Evolutionary conservation across 2,329 filamentous ascomycete genomes (phyloP), one percentile per base, ranked within the genome.

Genomic region (Aspergillus tamarii): DNA sequence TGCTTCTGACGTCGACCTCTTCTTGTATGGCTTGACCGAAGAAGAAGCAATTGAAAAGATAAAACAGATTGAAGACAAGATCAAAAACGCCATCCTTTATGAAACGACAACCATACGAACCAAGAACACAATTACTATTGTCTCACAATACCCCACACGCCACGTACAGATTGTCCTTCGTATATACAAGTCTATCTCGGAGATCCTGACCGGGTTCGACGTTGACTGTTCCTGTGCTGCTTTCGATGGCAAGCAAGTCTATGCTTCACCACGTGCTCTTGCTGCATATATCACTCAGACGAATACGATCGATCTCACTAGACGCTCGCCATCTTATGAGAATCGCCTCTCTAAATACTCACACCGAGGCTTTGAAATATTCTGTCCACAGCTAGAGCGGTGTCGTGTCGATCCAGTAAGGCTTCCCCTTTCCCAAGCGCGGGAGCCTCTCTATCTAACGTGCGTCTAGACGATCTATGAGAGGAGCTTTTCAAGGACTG

Each of bases 181-280:
- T 41, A 88, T 95, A 43, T 96, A 96, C 81, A 92, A 92, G 72
- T 93, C 89, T 0, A 80, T 96, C 53, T 90, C 91, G 1, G 91
- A 96, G 75, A 94, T 96, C 41, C 83, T 96, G 28, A 93, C 92
- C 3, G 93, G 93, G 0, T 96, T 96, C 70, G 93, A 96, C 70
- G 92, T 96, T 56, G 92, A 95, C 74, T 93, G 90, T 74, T 90
- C 91, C 0, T 92, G 92, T 65, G 90, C 88, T 28, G 92, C 91
- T 3, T 96, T 91, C 69, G 88, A 95, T 74, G 93, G 93, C 41
- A 85, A 85, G 23, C 90, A 95, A 72, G 92, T 96, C 21, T 96
- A 90, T 72, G 88, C 88, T 28, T 89, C 90, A 3, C 93, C 93
- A 2, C 86, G 93, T 62, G 92, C 92, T 2, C 76, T 96, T 16